These are phyloP conservation scores for Pestalotiopsis fici DNA, from an alignment of 2,329 filamentous ascomycete species.

Conservation along the genomic window DNA sequence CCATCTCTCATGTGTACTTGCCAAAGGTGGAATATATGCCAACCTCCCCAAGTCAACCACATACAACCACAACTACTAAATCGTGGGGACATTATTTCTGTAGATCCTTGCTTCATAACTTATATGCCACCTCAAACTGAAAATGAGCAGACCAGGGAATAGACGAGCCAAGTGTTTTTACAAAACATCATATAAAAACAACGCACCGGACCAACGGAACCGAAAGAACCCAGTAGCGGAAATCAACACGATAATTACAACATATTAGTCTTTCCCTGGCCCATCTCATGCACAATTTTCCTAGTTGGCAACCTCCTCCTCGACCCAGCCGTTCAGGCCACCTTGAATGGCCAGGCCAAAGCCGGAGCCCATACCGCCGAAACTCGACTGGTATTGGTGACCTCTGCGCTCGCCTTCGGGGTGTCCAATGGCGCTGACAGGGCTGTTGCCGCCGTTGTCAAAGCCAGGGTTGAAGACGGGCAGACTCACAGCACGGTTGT, in stretches of 20 bases:
- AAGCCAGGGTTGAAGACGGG: conserved; percentile 69
- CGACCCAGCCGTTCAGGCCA: conserved; percentile 67
- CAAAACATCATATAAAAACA: conserved; percentile 31
- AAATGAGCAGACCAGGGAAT: conserved; percentile 24
- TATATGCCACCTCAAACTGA: not conserved
- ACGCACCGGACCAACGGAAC: conserved; percentile 22
- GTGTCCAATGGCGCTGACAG: conserved; percentile 46
- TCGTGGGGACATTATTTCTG: not conserved
- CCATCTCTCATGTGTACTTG: not conserved
- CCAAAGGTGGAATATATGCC: not conserved
- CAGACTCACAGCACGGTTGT: conserved; percentile 85
- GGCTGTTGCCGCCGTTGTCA: conserved; percentile 59
- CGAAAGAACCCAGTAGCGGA: conserved; percentile 26
- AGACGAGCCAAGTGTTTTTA: conserved; percentile 32
- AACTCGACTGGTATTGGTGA: conserved; percentile 68
- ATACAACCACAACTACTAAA: not conserved
- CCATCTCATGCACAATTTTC: conserved; percentile 11
- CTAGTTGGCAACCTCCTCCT: conserved; percentile 65
- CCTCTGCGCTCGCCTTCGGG: conserved; percentile 59
- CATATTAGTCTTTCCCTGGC: conserved; percentile 36
- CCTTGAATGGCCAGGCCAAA: conserved; percentile 65
- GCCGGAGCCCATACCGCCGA: conserved; percentile 58
- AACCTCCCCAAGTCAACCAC: not conserved
- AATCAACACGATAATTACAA: conserved; percentile 41
- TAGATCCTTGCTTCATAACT: not conserved